phyloP scores from a whole-genome alignment of 1,284 basidiomycete genomes.

The Thelephora terrestris region DNA sequence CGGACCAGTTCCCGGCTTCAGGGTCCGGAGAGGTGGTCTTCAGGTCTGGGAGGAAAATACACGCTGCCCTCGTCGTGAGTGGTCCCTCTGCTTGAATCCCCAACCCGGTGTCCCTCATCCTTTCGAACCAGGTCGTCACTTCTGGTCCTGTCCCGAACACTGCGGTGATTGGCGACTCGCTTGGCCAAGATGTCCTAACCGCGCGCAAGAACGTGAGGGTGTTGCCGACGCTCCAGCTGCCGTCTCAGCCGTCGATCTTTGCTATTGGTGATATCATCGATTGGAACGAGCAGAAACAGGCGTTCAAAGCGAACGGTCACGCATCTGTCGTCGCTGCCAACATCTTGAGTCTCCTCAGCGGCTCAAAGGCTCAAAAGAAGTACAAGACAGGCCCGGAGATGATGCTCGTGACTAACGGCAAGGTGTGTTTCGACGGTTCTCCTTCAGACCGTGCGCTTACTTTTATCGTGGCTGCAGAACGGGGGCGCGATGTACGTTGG shows the following conservation, averaged over 20 bases:
- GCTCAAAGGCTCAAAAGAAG: constrained; percentile 18
- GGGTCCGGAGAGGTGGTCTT: constrained; percentile 10
- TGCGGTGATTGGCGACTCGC: constrained; percentile 25
- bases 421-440: constrained; percentile 23
- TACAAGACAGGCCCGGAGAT: constrained; percentile 36
- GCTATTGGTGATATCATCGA: constrained; percentile 41
- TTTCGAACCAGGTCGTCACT: constrained; percentile 26
- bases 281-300: constrained; percentile 39
- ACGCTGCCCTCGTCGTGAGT: constrained; percentile 51
- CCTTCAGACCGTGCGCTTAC: background rate
- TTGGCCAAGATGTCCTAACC: constrained; percentile 27
- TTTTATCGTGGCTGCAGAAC: constrained; percentile 19
- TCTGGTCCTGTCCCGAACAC: constrained; percentile 35
- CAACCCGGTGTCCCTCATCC: background rate
- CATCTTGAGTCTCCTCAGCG: constrained; percentile 25
- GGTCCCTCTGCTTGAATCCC: background rate
- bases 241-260: constrained; percentile 31
- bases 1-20: constrained; percentile 34
- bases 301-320: constrained; percentile 29
- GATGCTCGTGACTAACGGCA: constrained; percentile 41
- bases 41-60: constrained; percentile 35
- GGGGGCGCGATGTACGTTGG: constrained; percentile 31
- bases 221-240: constrained; percentile 34
- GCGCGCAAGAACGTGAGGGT: constrained; percentile 30
- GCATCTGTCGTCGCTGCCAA: constrained; percentile 30